Conservation (phyloP, 352 stramenopile genomes). For the Nothophytophthora sp. region DNA sequence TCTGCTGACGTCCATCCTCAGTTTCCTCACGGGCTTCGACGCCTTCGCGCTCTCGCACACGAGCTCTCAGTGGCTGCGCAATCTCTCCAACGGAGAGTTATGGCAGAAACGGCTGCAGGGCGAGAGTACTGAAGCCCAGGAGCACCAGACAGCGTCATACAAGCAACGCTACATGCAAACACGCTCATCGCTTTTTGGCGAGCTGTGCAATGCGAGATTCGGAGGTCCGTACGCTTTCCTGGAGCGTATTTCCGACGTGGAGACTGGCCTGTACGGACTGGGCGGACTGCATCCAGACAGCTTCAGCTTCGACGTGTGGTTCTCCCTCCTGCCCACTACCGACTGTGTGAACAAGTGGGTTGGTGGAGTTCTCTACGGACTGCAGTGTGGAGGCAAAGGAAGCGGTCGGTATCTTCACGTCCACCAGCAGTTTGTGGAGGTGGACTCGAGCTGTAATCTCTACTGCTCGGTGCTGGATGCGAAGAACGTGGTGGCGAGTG, state of each 20-base stretch:
- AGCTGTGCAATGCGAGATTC: slow-evolving; percentile 6
- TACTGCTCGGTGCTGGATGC: slow-evolving; percentile 18
- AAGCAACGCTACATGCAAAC: slow-evolving; percentile 7
- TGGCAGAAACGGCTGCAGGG: too few relatives aligned
- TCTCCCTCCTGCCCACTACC: slow-evolving; percentile 18
- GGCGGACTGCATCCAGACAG: background rate
- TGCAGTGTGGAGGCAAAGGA: slow-evolving; percentile 4
- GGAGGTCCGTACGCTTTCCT: slow-evolving; percentile 4
- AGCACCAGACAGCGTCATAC: too few relatives aligned
- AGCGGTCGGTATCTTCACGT: background rate
- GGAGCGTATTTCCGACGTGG: slow-evolving; percentile 13
- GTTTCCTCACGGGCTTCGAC: too few relatives aligned
- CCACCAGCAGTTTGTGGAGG: slow-evolving; percentile 10
- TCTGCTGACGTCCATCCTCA: too few relatives aligned
- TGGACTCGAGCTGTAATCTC: slow-evolving; percentile 18
- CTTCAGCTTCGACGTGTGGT: slow-evolving; percentile 29
- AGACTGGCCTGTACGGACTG: background rate
- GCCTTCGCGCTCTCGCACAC: too few relatives aligned
- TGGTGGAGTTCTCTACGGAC: slow-evolving; percentile 20
- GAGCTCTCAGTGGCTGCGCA: too few relatives aligned
- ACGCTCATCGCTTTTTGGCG: slow-evolving; percentile 8
- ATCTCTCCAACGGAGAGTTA: too few relatives aligned
- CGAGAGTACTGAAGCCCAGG: too few relatives aligned
- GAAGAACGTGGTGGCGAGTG: slow-evolving; percentile 16
- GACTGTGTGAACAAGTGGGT: background rate